phyloP scores from a whole-genome alignment of 208 protist genomes.

The Trypanosoma brucei region DNA sequence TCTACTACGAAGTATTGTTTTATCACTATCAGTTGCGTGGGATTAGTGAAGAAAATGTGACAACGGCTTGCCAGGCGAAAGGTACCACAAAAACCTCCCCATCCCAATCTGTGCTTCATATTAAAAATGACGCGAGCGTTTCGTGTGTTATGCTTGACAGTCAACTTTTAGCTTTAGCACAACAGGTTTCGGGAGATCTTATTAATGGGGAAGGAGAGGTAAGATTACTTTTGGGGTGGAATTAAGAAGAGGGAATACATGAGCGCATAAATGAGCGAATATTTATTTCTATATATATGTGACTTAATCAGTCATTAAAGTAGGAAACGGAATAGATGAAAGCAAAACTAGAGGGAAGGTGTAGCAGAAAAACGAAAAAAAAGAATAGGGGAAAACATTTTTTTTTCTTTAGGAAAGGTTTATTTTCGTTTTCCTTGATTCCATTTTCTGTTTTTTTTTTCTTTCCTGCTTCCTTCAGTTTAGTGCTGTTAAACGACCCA shows the following conservation, averaged over 20 bases:
- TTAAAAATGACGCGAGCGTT: constrained; percentile 16
- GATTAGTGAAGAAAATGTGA: constrained; percentile 20
- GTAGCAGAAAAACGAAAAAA: too few relatives aligned
- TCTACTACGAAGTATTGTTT: constrained; percentile 62
- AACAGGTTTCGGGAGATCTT: constrained; percentile 1
- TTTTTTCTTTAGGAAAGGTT: too few relatives aligned
- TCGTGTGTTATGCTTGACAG: constrained; percentile 5
- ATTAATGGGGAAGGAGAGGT: not conserved
- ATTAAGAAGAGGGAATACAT: not conserved
- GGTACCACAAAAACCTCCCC: not conserved
- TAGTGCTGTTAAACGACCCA: too few relatives aligned
- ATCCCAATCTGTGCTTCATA: not conserved
- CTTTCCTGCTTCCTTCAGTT: too few relatives aligned
- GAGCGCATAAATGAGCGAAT: not conserved
- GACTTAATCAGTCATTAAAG: not conserved
- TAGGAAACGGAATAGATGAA: too few relatives aligned
- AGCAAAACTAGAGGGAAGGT: too few relatives aligned
- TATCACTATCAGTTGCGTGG: constrained; percentile 29
- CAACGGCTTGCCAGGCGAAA: constrained; percentile 1
- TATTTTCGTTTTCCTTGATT: too few relatives aligned
- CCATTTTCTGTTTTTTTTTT: too few relatives aligned
- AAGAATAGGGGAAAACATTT: too few relatives aligned
- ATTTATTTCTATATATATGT: not conserved
- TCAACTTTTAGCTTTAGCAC: constrained; percentile 1
- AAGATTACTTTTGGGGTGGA: not conserved